Base-by-base conservation (phyloP, 2,329 filamentous ascomycete species). In the Plenodomus biglobosus region DNA sequence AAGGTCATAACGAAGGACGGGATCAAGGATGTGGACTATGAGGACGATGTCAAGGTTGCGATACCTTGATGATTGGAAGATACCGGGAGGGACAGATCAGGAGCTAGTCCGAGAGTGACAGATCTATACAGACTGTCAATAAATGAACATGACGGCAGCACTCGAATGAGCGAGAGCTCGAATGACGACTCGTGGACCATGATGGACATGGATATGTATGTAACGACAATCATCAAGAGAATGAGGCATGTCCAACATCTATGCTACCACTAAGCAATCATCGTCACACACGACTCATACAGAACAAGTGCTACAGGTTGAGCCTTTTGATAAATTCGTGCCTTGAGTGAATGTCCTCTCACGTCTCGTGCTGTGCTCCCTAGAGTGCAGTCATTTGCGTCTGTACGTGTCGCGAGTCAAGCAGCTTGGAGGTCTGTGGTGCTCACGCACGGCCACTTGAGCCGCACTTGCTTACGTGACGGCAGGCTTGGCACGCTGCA, bases 1-100 rank as follows among this genome's bases (percentile, higher is more conserved):
- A 97, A 97, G 81, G 88, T 91, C 30, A 85, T 99, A 66, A 96
- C 91, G 54, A 95, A 95, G 78, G 90, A 97, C 63, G 94, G 95
- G 10, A 87, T 99, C 54, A 78, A 83, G 62, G 90, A 94, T 64
- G 82, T 95, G 65, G 84, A 90, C 56, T 95, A 91, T 72, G 87
- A 92, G 70, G 90, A 96, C 70, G 86, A 88, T 76, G 85, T 85
- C 73, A 76, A 86, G 50, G 84, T 87, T 32, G 83, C 81, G 73
- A 75, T 78, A 61, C 80, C 84, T 64, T 87, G 69, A 78, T 60
- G 13, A 19, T 6, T 32, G 15, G 27, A 15, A 32, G 27, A 32
- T n/a, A n/a, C n/a, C 13, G 27, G 11, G 32, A 16, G 8, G 22
- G 27, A 32, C 3, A 11, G 6, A 32, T 11, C 27, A 32, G 27